Evolutionary conservation across 345 rosid species (phyloP).

Genomic region (Gossypium thurberi): DNA sequence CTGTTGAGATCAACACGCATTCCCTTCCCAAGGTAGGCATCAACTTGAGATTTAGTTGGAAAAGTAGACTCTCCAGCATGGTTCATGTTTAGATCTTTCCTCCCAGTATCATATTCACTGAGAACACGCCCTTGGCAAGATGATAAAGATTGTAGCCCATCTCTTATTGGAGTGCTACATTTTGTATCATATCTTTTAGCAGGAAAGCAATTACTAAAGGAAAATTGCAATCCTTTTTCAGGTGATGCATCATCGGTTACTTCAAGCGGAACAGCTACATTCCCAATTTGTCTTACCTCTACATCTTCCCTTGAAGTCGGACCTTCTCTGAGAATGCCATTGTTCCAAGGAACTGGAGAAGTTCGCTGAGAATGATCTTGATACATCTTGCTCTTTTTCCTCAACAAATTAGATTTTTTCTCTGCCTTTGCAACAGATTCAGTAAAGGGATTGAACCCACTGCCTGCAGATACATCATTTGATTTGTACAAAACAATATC

Average conservation of each 20-base stretch:
- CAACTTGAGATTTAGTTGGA: constrained; percentile 28
- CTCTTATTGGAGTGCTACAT: constrained; percentile 19
- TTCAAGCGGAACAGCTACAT: constrained; percentile 24
- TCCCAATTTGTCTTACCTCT: constrained; percentile 20
- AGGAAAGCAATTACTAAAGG: constrained; percentile 34
- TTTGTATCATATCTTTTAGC: constrained; percentile 29
- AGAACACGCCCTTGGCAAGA: constrained; percentile 24
- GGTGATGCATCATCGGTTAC: constrained; percentile 26
- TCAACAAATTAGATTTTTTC: constrained; percentile 29
- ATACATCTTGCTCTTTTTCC: constrained; percentile 46
- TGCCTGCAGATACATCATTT: constrained; percentile 21
- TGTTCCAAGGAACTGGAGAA: constrained; percentile 26
- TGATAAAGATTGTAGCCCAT: constrained; percentile 4
- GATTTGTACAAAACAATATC: constrained; percentile 23
- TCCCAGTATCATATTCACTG: constrained; percentile 27
- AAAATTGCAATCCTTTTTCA: constrained; percentile 36
- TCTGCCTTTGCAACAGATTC: constrained; percentile 37
- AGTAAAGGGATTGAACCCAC: constrained; percentile 34
- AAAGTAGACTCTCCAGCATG: constrained; percentile 26
- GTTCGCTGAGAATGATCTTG: constrained; percentile 26
- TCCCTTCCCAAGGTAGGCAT: constrained; percentile 28
- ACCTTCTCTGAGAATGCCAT: constrained; percentile 28
- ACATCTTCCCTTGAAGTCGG: constrained; percentile 22
- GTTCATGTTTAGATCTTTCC: constrained; percentile 31
- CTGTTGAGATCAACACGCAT: constrained; percentile 26